Percentiles rank a stretch among this genome's conserved stretches.
These are phyloP conservation scores for Talaromyces borbonicus DNA, from an alignment of 495 filamentous ascomycete species.

Conservation along the genomic window DNA sequence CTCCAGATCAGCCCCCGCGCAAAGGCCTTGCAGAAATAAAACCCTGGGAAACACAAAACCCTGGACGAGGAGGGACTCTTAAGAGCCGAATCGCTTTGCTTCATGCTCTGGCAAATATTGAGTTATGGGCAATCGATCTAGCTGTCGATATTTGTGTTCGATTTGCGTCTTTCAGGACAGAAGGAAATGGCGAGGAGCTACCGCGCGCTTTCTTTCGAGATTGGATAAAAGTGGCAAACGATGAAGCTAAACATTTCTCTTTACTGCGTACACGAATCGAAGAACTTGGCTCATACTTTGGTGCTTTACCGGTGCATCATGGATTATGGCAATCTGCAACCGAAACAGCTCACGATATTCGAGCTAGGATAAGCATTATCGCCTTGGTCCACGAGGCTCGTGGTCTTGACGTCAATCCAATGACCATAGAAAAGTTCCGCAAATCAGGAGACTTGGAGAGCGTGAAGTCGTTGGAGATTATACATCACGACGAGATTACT, in stretches of 20 bases:
- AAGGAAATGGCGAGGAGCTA: slow-evolving; percentile 19
- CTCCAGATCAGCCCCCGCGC: slow-evolving; percentile 38
- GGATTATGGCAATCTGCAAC: slow-evolving; percentile 40
- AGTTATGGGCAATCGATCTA: slow-evolving; percentile 45
- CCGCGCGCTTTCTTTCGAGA: slow-evolving; percentile 44
- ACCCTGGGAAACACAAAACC: slow-evolving; percentile 33
- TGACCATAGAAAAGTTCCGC: slow-evolving; percentile 46
- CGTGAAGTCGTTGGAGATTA: slow-evolving; percentile 34
- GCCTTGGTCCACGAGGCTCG: slow-evolving; percentile 44
- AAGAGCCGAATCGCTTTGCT: slow-evolving; percentile 44
- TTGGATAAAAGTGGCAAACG: slow-evolving; percentile 44
- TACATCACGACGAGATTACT: slow-evolving; percentile 46
- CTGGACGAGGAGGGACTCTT: slow-evolving; percentile 33
- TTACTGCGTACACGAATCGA: slow-evolving; percentile 39
- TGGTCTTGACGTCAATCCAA: slow-evolving; percentile 42
- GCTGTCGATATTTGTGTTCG: slow-evolving; percentile 46
- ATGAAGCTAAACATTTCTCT: slow-evolving; percentile 46
- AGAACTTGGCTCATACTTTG: slow-evolving; percentile 40
- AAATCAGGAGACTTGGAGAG: slow-evolving; percentile 34
- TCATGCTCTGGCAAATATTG: slow-evolving; percentile 43
- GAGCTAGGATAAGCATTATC: slow-evolving; percentile 43
- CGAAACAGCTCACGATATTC: slow-evolving; percentile 37
- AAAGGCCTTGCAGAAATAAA: slow-evolving; percentile 32
- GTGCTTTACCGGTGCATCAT: slow-evolving; percentile 42
- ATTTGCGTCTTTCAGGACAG: slow-evolving; percentile 39